Percentiles rank a stretch among this genome's conserved stretches.
These are phyloP conservation scores for Aspergillus spinulosporus DNA, from an alignment of 2,329 filamentous ascomycete genomes.

Conservation along the genomic window DNA sequence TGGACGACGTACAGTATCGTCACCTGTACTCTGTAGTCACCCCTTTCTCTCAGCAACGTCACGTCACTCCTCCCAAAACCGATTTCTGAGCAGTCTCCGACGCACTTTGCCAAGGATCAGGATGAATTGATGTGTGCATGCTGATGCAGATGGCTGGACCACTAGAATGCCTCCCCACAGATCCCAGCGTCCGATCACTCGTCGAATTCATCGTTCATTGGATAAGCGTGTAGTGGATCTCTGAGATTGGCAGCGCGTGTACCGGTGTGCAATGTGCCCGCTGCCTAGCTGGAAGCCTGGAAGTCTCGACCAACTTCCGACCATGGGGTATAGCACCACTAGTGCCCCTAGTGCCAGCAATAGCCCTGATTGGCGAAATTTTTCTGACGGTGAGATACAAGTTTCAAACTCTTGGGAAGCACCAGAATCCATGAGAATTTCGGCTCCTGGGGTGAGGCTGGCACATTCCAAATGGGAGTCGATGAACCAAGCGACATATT, in stretches of 20 bases:
- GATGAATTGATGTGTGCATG: conserved; percentile 9
- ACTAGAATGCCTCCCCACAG: conserved; percentile 1
- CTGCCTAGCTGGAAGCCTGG: background rate
- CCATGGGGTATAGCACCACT: background rate
- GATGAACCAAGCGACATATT: too few relatives aligned
- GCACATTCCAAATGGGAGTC: background rate
- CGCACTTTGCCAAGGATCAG: background rate
- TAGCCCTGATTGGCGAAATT: background rate
- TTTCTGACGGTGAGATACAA: background rate
- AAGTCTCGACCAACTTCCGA: background rate
- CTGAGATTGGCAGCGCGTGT: too few relatives aligned
- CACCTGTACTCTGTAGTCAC: background rate
- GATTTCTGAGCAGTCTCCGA: conserved; percentile 1
- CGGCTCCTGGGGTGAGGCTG: background rate
- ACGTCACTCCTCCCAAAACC: background rate
- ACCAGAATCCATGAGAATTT: background rate
- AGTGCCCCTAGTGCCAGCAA: background rate
- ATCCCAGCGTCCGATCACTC: conserved; percentile 15
- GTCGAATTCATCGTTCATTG: background rate
- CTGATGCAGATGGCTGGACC: conserved; percentile 11
- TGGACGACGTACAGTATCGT: background rate
- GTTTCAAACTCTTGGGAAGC: background rate
- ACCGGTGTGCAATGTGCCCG: background rate
- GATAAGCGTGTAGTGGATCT: background rate
- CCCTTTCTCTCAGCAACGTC: background rate